Evolutionary conservation across 139 green algal species (phyloP).

Genomic region (Tetradesmus obliquus): DNA sequence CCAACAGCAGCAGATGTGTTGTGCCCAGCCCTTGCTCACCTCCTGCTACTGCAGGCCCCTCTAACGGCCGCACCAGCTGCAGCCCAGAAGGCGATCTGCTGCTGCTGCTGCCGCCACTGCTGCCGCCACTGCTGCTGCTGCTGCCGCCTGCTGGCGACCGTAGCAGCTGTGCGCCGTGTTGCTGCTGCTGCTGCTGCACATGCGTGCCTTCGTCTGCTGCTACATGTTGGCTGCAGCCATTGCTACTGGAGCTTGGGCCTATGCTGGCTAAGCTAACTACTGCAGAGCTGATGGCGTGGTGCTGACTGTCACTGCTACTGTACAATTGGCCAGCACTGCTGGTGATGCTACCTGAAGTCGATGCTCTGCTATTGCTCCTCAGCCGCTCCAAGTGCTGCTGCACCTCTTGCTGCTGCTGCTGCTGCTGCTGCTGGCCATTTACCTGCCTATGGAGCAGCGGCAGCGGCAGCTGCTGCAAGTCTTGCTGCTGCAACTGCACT

Average conservation of each 20-base stretch:
- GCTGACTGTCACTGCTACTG: not conserved
- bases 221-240: not conserved
- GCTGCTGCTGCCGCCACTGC: not conserved
- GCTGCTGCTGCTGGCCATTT: not conserved
- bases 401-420: not conserved
- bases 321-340: not conserved
- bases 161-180: not conserved
- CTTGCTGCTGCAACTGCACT: not conserved
- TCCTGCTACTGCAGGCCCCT: not conserved
- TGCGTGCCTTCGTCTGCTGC: not conserved
- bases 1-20: too few species aligned
- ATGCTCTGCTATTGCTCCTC: slow-evolving; percentile 3
- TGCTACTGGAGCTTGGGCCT: not conserved
- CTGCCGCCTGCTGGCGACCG: not conserved
- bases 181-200: slow-evolving; percentile 27
- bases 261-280: not conserved
- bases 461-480: slow-evolving; percentile 3
- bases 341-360: not conserved
- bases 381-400: slow-evolving; percentile 28
- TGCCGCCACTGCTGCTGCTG: slow-evolving; percentile 15
- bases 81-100: not conserved
- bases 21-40: not conserved
- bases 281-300: not conserved
- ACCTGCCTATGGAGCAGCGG: not conserved
- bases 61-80: slow-evolving; percentile 3